Base-by-base conservation (phyloP, 805 yeast species). In the Priceomyces carsonii region DNA sequence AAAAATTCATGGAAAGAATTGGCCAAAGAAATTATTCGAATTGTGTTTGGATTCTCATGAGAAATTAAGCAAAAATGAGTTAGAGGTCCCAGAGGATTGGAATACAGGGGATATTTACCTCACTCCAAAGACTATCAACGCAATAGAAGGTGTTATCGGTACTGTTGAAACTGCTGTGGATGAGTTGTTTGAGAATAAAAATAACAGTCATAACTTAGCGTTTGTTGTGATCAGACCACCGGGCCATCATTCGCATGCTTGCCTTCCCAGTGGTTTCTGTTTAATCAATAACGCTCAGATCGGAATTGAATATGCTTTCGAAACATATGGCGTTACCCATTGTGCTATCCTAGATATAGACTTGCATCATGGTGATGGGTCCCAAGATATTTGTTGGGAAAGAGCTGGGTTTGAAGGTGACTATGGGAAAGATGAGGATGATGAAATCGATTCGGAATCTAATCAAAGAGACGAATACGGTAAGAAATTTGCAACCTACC, bases 321-420 rank as follows among this genome's bases (percentile, higher is more conserved):
- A 66, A 27, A 55, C 66, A 6, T 76, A 82, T 48, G 78, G 69
- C 2, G 79, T 86, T 2, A 81, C 91, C 1, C 95, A 86, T 61
- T 88, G 88, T 12, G 89, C 83, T 0, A 82, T 86, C 13, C 59
- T 86, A 19, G 95, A 86, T 56, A 82, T 87, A 43, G 95, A 86
- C 56, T 66, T 86, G 26, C 95, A 86, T 52, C 95, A 86, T 53
- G 95, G 95, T 12, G 95, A 86, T 58, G 95, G 95, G 9, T 75
- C 86, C 5, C 95, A 87, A 49, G 95, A 86, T 55, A 82, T 86
- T 18, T 80, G 90, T 48, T 86, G 90, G 89, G 81, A 79, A 48
- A 68, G 85, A 43, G 85, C 85, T 1, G 86, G 87, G 0, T 73
- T 77, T 47, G 36, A 49, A 3, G 74, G 72, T 6, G 73, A 68